phyloP scores from a whole-genome alignment of 169 alveolate species.

The Neospora caninum region DNA sequence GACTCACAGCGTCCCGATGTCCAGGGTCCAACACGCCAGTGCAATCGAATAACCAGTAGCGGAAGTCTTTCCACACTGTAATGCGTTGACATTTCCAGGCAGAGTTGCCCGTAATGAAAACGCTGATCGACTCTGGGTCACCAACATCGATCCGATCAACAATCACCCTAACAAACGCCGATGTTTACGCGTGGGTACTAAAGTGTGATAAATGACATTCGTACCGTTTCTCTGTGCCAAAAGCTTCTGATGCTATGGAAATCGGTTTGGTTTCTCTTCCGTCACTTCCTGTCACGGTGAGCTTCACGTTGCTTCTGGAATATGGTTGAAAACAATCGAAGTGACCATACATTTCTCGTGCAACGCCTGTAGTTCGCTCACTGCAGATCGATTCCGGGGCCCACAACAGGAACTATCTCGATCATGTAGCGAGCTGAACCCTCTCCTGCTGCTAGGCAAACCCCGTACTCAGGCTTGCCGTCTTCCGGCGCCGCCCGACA shows the following conservation, averaged over 20 bases:
- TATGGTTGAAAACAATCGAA: not conserved
- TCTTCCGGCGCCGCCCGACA: conserved; percentile 88
- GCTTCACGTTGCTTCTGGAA: conserved; percentile 74
- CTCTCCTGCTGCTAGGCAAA: conserved; percentile 79
- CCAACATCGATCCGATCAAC: conserved; percentile 83
- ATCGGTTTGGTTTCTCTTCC: conserved; percentile 82
- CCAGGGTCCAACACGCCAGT: conserved; percentile 75
- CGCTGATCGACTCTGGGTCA: conserved; percentile 81
- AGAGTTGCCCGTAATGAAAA: conserved; percentile 78
- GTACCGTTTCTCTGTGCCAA: conserved; percentile 78
- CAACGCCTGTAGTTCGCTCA: not conserved
- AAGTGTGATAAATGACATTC: conserved; percentile 57
- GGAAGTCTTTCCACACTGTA: conserved; percentile 82
- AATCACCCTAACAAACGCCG: conserved; percentile 52
- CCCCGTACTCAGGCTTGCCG: conserved; percentile 87
- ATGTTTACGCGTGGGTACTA: not conserved
- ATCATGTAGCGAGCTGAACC: conserved; percentile 84
- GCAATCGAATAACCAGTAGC: conserved; percentile 90
- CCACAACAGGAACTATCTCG: conserved; percentile 83
- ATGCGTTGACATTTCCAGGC: conserved; percentile 88
- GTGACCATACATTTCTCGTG: not conserved
- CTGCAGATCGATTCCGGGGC: conserved; percentile 80
- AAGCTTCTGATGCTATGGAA: conserved; percentile 79
- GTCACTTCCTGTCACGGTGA: conserved; percentile 75
- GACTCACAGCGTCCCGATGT: conserved; percentile 71